These are phyloP conservation scores for Dioscorea cayenensis DNA, from an alignment of 116 monocot species.

Conservation along the genomic window DNA sequence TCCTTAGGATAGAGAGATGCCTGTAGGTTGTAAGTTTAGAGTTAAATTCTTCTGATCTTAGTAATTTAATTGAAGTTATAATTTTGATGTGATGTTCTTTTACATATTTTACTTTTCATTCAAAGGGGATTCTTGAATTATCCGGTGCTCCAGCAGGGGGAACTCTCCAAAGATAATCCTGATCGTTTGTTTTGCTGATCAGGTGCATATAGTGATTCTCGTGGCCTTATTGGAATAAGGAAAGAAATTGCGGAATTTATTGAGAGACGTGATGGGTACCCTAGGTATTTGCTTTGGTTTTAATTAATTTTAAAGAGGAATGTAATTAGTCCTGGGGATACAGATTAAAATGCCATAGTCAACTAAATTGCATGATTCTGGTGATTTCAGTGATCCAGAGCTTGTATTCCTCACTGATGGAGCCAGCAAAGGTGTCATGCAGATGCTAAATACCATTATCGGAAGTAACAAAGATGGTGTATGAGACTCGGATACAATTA, in stretches of 20 bases:
- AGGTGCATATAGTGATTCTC: constrained; percentile 99
- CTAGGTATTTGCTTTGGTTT: constrained; percentile 47
- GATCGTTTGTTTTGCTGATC: constrained; percentile 2
- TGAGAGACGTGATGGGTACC: constrained; percentile 92
- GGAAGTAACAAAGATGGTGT: constrained; percentile 95
- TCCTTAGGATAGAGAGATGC: too few relatives aligned
- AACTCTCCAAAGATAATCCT: not conserved
- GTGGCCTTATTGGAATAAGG: constrained; percentile 89
- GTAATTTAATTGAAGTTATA: too few relatives aligned
- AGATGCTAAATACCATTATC: constrained; percentile 77
- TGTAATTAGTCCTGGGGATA: not conserved
- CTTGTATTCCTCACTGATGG: constrained; percentile 97
- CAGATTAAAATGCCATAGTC: not conserved
- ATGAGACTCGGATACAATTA: constrained; percentile 7
- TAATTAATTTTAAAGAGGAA: not conserved
- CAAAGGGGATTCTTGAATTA: not conserved
- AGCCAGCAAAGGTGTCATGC: constrained; percentile 99
- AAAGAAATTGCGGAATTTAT: constrained; percentile 97
- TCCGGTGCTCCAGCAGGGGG: not conserved
- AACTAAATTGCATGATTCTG: not conserved
- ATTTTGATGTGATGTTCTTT: too few relatives aligned
- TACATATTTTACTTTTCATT: too few relatives aligned
- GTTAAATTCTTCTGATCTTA: too few relatives aligned
- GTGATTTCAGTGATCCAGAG: constrained; percentile 74
- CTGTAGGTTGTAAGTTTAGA: too few relatives aligned